Evolutionary conservation across 345 rosid genomes (phyloP).

Genomic region (Citrus trifoliata): DNA sequence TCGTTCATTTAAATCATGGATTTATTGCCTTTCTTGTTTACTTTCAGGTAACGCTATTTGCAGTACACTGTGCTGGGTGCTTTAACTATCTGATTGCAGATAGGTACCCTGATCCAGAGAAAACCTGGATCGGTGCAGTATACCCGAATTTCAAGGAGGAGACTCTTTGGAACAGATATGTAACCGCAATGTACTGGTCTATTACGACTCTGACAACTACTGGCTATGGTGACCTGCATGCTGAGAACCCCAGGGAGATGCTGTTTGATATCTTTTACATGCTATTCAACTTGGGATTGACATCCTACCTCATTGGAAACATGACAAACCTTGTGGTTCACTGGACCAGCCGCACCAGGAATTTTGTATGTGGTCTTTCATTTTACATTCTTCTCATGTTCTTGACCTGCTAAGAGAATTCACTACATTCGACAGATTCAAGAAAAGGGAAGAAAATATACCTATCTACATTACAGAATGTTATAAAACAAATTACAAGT

Average conservation of each 20-base stretch:
- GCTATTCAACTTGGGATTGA: constrained; percentile 90
- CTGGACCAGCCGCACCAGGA: constrained; percentile 96
- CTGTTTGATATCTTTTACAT: constrained; percentile 86
- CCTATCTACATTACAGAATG: background rate
- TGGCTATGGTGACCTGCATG: constrained; percentile 93
- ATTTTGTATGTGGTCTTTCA: constrained; percentile 55
- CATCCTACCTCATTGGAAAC: constrained; percentile 92
- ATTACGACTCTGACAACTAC: constrained; percentile 90
- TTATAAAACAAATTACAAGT: background rate
- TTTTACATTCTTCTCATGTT: constrained; percentile 20
- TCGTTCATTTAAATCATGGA: constrained; percentile 1
- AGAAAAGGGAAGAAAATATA: background rate
- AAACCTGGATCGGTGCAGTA: constrained; percentile 84
- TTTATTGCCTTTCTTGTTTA: constrained; percentile 7
- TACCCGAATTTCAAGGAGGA: constrained; percentile 68
- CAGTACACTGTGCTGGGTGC: constrained; percentile 96
- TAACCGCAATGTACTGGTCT: constrained; percentile 87
- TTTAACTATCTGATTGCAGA: constrained; percentile 87
- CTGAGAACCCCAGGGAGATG: constrained; percentile 95
- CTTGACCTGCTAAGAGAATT: constrained; percentile 17
- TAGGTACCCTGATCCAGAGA: constrained; percentile 72
- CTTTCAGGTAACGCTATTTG: constrained; percentile 82
- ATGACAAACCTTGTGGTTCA: constrained; percentile 99
- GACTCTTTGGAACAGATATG: constrained; percentile 76
- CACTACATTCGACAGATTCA: background rate